phyloP scores from a whole-genome alignment of 352 stramenopile species.

The Globisporangium lucens region DNA sequence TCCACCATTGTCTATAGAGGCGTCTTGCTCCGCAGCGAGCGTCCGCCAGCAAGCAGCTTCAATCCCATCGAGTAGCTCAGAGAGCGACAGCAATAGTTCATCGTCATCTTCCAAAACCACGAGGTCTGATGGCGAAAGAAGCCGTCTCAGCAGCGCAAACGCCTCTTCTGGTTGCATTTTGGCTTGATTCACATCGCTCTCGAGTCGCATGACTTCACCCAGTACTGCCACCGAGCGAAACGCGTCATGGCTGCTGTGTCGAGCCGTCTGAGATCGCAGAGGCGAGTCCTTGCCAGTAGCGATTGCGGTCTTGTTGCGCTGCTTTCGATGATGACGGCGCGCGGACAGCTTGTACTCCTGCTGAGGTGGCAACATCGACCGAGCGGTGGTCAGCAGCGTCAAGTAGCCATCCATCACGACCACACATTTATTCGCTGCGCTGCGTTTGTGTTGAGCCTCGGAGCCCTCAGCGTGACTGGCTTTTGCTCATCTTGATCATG shows the following conservation, averaged over 20 bases:
- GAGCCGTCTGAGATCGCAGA: neutral
- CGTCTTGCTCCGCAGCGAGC: conserved; percentile 2
- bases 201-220: conserved; percentile 29
- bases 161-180: conserved; percentile 31
- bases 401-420: conserved; percentile 10
- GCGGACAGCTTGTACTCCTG: conserved; percentile 28
- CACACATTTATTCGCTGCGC: conserved; percentile 4
- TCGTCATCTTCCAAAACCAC: neutral
- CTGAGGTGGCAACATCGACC: neutral
- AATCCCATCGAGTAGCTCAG: conserved; percentile 25
- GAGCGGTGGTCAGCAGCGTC: neutral
- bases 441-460: neutral
- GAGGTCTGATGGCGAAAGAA: neutral
- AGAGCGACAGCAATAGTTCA: neutral
- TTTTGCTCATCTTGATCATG: no score
- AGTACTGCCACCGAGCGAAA: conserved; percentile 35
- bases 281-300: neutral
- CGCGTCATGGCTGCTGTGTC: neutral
- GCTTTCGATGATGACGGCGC: conserved; percentile 18
- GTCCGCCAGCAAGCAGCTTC: conserved; percentile 38
- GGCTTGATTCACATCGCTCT: conserved; percentile 18
- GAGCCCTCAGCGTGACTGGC: no score
- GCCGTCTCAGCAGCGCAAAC: conserved; percentile 24
- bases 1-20: neutral
- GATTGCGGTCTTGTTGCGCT: conserved; percentile 2